These are phyloP conservation scores for Holtermannia corniformis DNA, from an alignment of 768 basidiomycete genomes.

Conservation along the genomic window DNA sequence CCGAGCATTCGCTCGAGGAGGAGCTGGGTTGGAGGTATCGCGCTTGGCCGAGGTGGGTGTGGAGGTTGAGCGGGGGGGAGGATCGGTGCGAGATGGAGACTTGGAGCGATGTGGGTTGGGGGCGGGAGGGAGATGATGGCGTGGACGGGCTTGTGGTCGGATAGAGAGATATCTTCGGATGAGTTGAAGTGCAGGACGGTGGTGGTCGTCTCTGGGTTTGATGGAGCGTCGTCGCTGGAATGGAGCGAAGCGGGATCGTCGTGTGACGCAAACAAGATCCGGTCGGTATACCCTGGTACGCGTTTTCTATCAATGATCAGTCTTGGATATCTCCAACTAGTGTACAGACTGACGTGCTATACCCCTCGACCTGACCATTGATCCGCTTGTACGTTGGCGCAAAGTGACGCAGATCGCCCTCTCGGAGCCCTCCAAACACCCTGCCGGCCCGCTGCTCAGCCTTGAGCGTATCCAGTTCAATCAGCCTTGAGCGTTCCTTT, in stretches of 20 bases:
- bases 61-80: conserved; percentile 43
- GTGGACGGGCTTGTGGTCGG: conserved; percentile 92
- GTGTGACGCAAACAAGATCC: conserved; percentile 68
- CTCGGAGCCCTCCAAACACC: conserved; percentile 62
- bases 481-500: conserved; percentile 27
- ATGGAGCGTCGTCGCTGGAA: conserved; percentile 4
- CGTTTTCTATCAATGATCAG: conserved; percentile 47
- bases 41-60: conserved; percentile 14
- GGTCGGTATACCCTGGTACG: conserved; percentile 84
- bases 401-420: conserved; percentile 82
- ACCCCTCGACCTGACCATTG: conserved; percentile 71
- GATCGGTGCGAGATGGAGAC: conserved; percentile 38
- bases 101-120: conserved; percentile 27
- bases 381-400: conserved; percentile 85
- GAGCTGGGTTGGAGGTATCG: conserved; percentile 18
- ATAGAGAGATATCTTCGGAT: conserved; percentile 55
- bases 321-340: too few relatives aligned
- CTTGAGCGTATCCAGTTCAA: conserved; percentile 30
- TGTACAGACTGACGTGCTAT: conserved; percentile 49
- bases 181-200: conserved; percentile 37
- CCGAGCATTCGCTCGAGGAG: conserved; percentile 49
- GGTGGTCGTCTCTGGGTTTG: conserved; percentile 47
- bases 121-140: conserved; percentile 55
- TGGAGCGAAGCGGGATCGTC: conserved; percentile 49
- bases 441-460: conserved; percentile 55